Evolutionary conservation across 441 rosid genomes (phyloP).

Genomic region (California macrophylla): DNA sequence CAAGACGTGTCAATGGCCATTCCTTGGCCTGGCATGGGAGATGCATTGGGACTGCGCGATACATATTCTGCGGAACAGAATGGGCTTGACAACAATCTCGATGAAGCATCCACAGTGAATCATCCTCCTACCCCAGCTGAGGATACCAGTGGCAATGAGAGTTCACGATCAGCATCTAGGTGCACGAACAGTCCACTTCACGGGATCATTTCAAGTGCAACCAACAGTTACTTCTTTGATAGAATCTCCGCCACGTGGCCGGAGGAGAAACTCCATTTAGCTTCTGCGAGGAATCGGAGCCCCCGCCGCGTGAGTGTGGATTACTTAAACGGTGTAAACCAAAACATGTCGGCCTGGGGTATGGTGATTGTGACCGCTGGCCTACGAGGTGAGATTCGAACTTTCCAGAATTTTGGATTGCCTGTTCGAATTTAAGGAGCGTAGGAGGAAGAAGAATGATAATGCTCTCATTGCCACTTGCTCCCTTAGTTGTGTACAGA

Average conservation of each 20-base stretch:
- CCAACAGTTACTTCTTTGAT: slow-evolving; percentile 76
- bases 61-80: slow-evolving; percentile 28
- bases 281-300: slow-evolving; percentile 48
- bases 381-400: slow-evolving; percentile 69
- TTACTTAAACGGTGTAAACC: slow-evolving; percentile 35
- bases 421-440: slow-evolving; percentile 50
- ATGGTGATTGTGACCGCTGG: slow-evolving; percentile 95
- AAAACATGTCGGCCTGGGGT: slow-evolving; percentile 60
- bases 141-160: slow-evolving; percentile 30
- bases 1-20: slow-evolving; percentile 79
- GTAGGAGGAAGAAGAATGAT: too few relatives aligned
- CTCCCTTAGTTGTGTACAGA: slow-evolving; percentile 40
- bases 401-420: slow-evolving; percentile 86
- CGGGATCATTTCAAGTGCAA: slow-evolving; percentile 75
- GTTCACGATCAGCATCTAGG: slow-evolving; percentile 34
- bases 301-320: slow-evolving; percentile 49
- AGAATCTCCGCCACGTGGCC: slow-evolving; percentile 92
- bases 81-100: slow-evolving; percentile 34
- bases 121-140: slow-evolving; percentile 88
- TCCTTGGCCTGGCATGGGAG: slow-evolving; percentile 83
- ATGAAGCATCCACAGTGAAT: slow-evolving; percentile 51
- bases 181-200: slow-evolving; percentile 57
- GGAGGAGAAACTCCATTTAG: slow-evolving; percentile 56
- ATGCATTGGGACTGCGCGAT: slow-evolving; percentile 38
- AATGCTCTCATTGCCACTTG: neutral